phyloP scores from a whole-genome alignment of 306 rosid genomes.

The Crataegus laevigata region DNA sequence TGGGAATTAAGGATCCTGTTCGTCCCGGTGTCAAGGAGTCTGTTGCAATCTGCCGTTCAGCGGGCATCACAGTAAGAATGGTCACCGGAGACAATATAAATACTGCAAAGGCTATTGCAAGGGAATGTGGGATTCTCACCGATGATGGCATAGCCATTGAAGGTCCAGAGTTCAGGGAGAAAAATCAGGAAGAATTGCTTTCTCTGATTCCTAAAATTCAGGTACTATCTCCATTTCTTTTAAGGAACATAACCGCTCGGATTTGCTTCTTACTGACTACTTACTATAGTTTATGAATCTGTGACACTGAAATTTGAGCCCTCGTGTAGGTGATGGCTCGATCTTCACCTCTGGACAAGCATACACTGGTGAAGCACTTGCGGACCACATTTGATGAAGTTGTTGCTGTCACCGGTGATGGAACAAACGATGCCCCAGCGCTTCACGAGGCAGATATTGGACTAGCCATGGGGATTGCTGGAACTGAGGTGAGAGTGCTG shows the following conservation, averaged over 20 bases:
- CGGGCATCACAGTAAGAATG: slow-evolving; percentile 93
- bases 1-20: slow-evolving; percentile 95
- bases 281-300: slow-evolving; percentile 1
- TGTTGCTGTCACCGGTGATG: slow-evolving; percentile 98
- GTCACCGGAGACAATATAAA: slow-evolving; percentile 94
- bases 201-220: slow-evolving; percentile 84
- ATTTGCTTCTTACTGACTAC: neutral
- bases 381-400: slow-evolving; percentile 85
- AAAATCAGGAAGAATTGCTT: slow-evolving; percentile 56
- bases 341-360: slow-evolving; percentile 94
- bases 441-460: slow-evolving; percentile 99
- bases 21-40: slow-evolving; percentile 98
- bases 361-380: slow-evolving; percentile 77
- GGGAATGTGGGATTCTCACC: slow-evolving; percentile 93
- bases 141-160: slow-evolving; percentile 98
- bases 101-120: slow-evolving; percentile 94
- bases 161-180: slow-evolving; percentile 90
- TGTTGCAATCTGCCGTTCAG: slow-evolving; percentile 81
- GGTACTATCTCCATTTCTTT: slow-evolving; percentile 39
- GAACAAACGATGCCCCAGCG: slow-evolving; percentile 98
- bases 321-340: slow-evolving; percentile 82
- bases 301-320: slow-evolving; percentile 15
- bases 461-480: slow-evolving; percentile 98
- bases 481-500: slow-evolving; percentile 97
- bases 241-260: neutral